These are phyloP conservation scores for Chaetomium olivaceum DNA, from an alignment of 2,329 filamentous ascomycete genomes.

Conservation along the genomic window DNA sequence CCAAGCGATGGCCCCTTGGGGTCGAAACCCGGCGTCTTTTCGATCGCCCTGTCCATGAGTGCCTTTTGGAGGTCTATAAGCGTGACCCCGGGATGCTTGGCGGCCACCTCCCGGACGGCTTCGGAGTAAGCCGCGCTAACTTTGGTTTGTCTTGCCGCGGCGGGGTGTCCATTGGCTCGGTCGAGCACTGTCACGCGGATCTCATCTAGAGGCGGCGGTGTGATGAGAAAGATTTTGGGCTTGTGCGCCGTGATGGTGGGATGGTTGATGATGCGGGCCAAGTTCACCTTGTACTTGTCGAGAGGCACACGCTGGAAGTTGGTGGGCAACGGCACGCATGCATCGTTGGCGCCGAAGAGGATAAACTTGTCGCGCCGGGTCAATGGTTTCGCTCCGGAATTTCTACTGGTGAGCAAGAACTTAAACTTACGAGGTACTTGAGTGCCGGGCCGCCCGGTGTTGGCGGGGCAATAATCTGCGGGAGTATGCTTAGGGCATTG, in stretches of 20 bases:
- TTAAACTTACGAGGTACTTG: constrained; percentile 63
- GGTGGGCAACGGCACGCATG: constrained; percentile 63
- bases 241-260: constrained; percentile 67
- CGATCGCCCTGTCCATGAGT: constrained; percentile 70
- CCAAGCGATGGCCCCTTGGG: constrained; percentile 51
- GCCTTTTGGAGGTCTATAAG: constrained; percentile 79
- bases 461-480: constrained; percentile 69
- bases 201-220: constrained; percentile 81
- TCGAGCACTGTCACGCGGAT: constrained; percentile 59
- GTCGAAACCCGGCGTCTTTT: constrained; percentile 58
- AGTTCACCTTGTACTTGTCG: constrained; percentile 71
- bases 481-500: constrained; percentile 69
- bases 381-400: background rate
- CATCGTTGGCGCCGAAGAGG: constrained; percentile 90
- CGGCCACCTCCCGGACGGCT: constrained; percentile 65
- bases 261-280: constrained; percentile 71
- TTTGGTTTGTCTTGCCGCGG: constrained; percentile 47
- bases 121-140: constrained; percentile 59
- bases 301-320: constrained; percentile 76
- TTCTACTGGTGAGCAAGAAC: constrained; percentile 15
- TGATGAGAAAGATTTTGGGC: constrained; percentile 73
- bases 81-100: constrained; percentile 64
- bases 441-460: constrained; percentile 58
- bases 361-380: constrained; percentile 55
- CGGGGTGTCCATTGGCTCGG: constrained; percentile 47